Base-by-base conservation (phyloP, 306 rosid species). In the Quercus robur region DNA sequence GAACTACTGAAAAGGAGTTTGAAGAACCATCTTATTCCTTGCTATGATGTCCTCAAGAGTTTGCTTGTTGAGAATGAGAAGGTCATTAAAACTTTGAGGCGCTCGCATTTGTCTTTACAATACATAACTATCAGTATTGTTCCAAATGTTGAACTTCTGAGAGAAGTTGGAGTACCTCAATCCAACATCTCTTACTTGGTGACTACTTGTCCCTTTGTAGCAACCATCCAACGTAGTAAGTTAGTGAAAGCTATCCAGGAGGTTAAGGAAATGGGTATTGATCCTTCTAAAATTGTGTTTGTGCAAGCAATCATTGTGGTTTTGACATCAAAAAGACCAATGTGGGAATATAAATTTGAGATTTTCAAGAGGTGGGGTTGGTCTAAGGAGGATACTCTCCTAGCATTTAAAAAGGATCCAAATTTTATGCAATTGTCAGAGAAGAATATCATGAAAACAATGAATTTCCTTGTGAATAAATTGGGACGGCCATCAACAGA, bases 321-420 rank as follows among this genome's bases (percentile, higher is more conserved):
- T 15, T 6, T 49, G 19, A 13, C 13, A 17, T 0, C 7, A n/a
- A 70, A n/a, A 5, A 20, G 21, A 41, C 75, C 67, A 2, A 23
- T 14, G 19, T 64, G 81, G 85, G 66, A 77, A 28, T 30, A 56
- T 5, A 86, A 70, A 66, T 2, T 81, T 69, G 51, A 71, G 58
- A 52, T 49, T 38, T 71, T 75, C 35, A 55, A 17, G 75, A 81
- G 69, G 21, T 86, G 83, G 79, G 84, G 85, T 72, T 78, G 83
- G 82, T 71, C 87, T 18, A 12, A 49, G 26, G 77, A 78, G 35
- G 77, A 56, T 2, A 3, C 52, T 77, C 58, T 79, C 56, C 19
- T 71, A 5, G 77, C 85, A 31, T 86, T 83, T 52, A 81, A 46
- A 66, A 83, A 21, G 83, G 41, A 0, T 64, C 89, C 87, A 1